Base-by-base conservation (phyloP, 1,284 basidiomycete genomes). In the Paramarasmius palmivorus region DNA sequence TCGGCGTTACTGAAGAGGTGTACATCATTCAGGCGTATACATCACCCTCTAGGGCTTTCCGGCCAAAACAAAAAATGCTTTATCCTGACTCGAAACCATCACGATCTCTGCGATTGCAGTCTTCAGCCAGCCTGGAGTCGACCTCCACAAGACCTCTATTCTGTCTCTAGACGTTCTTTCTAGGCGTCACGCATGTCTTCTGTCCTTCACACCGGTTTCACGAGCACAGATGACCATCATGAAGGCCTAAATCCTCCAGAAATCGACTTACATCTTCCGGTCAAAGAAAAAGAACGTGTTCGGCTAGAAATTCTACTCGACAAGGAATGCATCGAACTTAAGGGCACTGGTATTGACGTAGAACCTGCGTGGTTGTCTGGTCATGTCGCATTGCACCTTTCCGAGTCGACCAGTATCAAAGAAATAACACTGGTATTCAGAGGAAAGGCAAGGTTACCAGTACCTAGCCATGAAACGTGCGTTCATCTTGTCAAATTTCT, bases 361-460 rank as follows among this genome's bases (percentile, higher is more conserved):
- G 88, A 93, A 63, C 87, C 93, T 5, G 83, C 86, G 10, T 68
- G 82, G 12, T 82, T 93, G 56, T 81, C 81, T 45, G 94, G 94
- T 9, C 79, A 88, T 65, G 81, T 97, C 63, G 79, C 86, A 17
- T 77, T 97, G 56, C 81, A 87, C 66, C 82, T 97, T 54, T 73
- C 79, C 3, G 92, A 96, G 70, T 75, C 88, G 36, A 93, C 89
- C 0, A 86, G 92, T 54, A 83, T 97, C 70, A 92, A 88, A 69
- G 90, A 95, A 69, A 87, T 97, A 55, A 89, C 82, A 2, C 83
- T 96, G 60, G 83, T 86, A 56, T 89, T 96, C 65, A 79, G 83
- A 58, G 93, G 93, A 36, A 95, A 94, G 71, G 88, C 87, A 2
- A 83, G 83, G 57, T 74, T 94, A 1, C 88, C 89, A 4, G 75